A percentile compares a stretch with the other conserved stretches of the same genome.
Conservation (phyloP, 1,284 basidiomycete genomes). For the Fomitopsis pinicola region DNA sequence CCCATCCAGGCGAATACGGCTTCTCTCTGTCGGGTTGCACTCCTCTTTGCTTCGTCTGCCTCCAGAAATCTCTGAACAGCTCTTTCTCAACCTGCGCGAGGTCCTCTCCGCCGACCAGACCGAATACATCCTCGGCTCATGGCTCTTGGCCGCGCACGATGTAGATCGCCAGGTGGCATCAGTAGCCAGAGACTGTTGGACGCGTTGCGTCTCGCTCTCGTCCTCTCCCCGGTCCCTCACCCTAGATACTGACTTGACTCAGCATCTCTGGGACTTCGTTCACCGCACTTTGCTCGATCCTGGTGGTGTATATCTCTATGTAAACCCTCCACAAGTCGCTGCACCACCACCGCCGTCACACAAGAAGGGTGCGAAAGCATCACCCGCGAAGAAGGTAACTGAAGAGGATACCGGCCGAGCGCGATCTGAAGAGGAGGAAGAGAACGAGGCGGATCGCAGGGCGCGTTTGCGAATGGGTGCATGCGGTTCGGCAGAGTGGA, state of each 20-base stretch:
- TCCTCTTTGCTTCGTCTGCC: slow-evolving; percentile 59
- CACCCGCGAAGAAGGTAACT: slow-evolving; percentile 22
- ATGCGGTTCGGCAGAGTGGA: slow-evolving; percentile 65
- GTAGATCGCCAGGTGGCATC: slow-evolving; percentile 60
- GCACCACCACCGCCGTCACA: slow-evolving; percentile 24
- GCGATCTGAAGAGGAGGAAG: slow-evolving; percentile 55
- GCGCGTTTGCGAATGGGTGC: slow-evolving; percentile 72
- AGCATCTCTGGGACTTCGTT: slow-evolving; percentile 43
- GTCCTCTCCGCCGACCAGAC: slow-evolving; percentile 49
- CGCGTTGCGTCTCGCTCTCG: slow-evolving; percentile 31
- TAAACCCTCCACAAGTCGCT: slow-evolving; percentile 62
- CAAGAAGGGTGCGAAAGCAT: slow-evolving; percentile 30
- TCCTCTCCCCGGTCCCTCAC: slow-evolving; percentile 25
- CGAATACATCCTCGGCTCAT: slow-evolving; percentile 76
- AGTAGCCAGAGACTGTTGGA: slow-evolving; percentile 54
- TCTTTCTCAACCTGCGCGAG: slow-evolving; percentile 60
- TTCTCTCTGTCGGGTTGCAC: slow-evolving; percentile 70
- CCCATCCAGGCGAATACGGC: slow-evolving; percentile 74
- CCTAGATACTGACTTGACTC: slow-evolving; percentile 31
- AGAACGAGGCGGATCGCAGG: slow-evolving; percentile 61
- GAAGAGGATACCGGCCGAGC: slow-evolving; percentile 28
- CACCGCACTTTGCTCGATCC: slow-evolving; percentile 66
- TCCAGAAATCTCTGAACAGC: slow-evolving; percentile 42
- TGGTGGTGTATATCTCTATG: slow-evolving; percentile 52
- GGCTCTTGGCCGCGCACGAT: slow-evolving; percentile 75